Base-by-base conservation (phyloP, 257 asterid species). In the Forsythia viridissima region DNA sequence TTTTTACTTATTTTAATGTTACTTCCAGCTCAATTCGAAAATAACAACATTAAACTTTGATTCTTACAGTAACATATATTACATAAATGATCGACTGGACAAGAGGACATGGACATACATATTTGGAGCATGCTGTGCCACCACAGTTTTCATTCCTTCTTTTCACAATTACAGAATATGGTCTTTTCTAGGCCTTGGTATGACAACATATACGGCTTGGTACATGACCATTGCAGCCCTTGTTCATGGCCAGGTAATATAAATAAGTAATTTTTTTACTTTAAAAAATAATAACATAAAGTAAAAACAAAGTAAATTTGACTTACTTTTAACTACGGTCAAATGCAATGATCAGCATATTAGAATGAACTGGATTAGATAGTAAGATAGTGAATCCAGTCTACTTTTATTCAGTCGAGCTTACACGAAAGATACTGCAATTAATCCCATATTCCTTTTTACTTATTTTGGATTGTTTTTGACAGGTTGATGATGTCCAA, bases 201-300 rank as follows among this genome's bases (percentile, higher is more conserved):
- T 93, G 98, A 93, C 98, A 75, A 91, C 96, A 41, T 93, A 88
- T 59, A 91, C 98, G 4, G 97, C 98, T 16, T 93, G 98, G 98
- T 93, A 93, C 87, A n/a, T 93, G 82, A 87, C 98, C 59, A 83
- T 88, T 2, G 97, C 96, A 0, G 81, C 98, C 10, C 42, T 91
- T 71, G 78, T 82, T 63, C 93, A 93, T 71, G 98, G 98, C 86
- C 94, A 91, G 98, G 98, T 91, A 85, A 71, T 43, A 2, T 16
- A 30, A 30, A 30, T 30, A 4, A 42, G 24, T 38, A 37, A 52
- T 11, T 16, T 3, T 5, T 44, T 74, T 46, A 13, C 44, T 5
- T 37, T 21, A 44, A 21, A 59, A 34, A 44, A 39, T 13, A 39
- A 20, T 61, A 9, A 18, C 10, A 79, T 48, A 10, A 11, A 44